These are phyloP conservation scores for Aspergillus taichungensis DNA, from an alignment of 495 filamentous ascomycete species.

Conservation along the genomic window DNA sequence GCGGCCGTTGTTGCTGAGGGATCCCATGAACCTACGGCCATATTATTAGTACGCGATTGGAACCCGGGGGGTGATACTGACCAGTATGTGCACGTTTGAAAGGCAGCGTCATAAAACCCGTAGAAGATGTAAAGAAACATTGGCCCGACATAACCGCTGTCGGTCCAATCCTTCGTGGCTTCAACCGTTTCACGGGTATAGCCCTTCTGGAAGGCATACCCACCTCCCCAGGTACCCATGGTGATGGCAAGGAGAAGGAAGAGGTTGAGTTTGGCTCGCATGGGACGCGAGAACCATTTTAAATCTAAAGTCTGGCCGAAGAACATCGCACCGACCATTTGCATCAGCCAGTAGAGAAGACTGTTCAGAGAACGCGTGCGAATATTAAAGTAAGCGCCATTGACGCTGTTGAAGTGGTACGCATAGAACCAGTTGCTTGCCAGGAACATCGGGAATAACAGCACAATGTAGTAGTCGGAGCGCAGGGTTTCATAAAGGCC, in stretches of 20 bases:
- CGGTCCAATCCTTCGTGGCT: constrained; percentile 53
- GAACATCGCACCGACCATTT: constrained; percentile 75
- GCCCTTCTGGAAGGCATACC: constrained; percentile 65
- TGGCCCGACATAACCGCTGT: constrained; percentile 61
- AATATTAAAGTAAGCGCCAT: constrained; percentile 65
- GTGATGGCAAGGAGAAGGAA: constrained; percentile 61
- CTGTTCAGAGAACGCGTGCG: constrained; percentile 78
- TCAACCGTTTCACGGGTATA: constrained; percentile 48
- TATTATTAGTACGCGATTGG: background rate
- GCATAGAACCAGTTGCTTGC: constrained; percentile 46
- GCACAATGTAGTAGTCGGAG: constrained; percentile 66
- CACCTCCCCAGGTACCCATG: constrained; percentile 80
- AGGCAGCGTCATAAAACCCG: constrained; percentile 80
- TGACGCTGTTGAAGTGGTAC: constrained; percentile 46
- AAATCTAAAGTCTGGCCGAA: constrained; percentile 73
- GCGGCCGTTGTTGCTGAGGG: constrained; percentile 81
- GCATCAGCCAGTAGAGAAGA: constrained; percentile 76
- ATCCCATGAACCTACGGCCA: constrained; percentile 71
- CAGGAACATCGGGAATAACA: constrained; percentile 80
- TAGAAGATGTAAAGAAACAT: constrained; percentile 94
- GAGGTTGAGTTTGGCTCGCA: constrained; percentile 68
- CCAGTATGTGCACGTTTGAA: constrained; percentile 86
- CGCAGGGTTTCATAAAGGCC: constrained; percentile 70
- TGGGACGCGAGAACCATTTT: constrained; percentile 51
- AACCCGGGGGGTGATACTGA: constrained; percentile 30